Evolutionary conservation across 768 basidiomycete species (phyloP).

Genomic region (Pholiota conissans): DNA sequence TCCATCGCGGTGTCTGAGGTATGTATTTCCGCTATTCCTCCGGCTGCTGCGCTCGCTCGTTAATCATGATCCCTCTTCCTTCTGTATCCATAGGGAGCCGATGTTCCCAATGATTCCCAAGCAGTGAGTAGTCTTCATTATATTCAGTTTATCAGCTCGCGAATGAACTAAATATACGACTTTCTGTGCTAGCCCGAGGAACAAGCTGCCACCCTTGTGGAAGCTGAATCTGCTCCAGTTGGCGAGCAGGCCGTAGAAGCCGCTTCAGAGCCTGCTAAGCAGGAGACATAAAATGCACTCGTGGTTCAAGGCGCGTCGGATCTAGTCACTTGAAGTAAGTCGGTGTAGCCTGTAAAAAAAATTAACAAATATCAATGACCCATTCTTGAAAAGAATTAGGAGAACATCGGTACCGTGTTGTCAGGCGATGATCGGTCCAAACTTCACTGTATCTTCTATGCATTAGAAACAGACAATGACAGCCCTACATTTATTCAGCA

Average conservation of each 20-base stretch:
- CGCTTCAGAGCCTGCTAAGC: not conserved
- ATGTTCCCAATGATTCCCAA: not conserved
- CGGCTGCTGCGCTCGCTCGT: not conserved
- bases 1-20: not conserved
- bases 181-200: conserved; percentile 9
- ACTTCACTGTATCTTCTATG: not conserved
- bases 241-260: not conserved
- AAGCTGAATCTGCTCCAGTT: conserved; percentile 8
- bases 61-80: not conserved
- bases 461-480: not conserved
- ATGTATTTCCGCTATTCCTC: not conserved
- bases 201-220: conserved; percentile 2
- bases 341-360: no score
- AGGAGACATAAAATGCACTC: not conserved
- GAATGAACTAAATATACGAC: not conserved
- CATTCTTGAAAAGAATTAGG: no score
- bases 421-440: not conserved
- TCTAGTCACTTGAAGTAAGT: no score
- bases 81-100: not conserved
- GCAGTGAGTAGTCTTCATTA: not conserved
- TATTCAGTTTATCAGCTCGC: not conserved
- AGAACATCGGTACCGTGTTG: not conserved
- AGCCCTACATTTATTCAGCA: not conserved
- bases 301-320: not conserved
- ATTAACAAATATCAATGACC: no score